A percentile compares a stretch with the other conserved stretches of the same genome.
phyloP scores from a whole-genome alignment of 495 filamentous ascomycete genomes.

The Endocarpon pusillum region DNA sequence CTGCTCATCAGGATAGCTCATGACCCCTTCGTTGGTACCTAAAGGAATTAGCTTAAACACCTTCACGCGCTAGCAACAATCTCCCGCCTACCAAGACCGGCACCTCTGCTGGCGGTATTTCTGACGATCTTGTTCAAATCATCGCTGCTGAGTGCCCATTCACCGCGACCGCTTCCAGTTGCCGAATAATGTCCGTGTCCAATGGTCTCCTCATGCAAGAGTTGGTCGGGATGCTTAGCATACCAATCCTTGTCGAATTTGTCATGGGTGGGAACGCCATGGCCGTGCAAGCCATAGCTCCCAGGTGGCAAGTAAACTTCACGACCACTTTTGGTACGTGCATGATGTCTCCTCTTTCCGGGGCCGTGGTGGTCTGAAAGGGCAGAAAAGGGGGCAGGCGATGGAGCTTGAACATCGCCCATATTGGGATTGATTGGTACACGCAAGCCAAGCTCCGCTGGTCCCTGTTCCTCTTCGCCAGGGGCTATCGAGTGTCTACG shows the following conservation, averaged over 20 bases:
- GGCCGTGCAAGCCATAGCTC: slow-evolving; percentile 76
- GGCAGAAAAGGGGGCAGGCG: slow-evolving; percentile 44
- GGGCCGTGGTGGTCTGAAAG: slow-evolving; percentile 28
- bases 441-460: slow-evolving; percentile 74
- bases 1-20: slow-evolving; percentile 59
- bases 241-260: slow-evolving; percentile 79
- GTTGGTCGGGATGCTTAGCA: slow-evolving; percentile 69
- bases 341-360: slow-evolving; percentile 45
- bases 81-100: slow-evolving; percentile 43
- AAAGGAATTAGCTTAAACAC: slow-evolving; percentile 3
- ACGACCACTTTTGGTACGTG: slow-evolving; percentile 42
- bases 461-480: slow-evolving; percentile 61
- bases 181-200: slow-evolving; percentile 41
- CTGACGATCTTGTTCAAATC: slow-evolving; percentile 83
- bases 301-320: slow-evolving; percentile 49
- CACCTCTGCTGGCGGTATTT: slow-evolving; percentile 45
- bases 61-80: slow-evolving; percentile 5
- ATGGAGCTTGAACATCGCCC: slow-evolving; percentile 92
- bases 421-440: slow-evolving; percentile 91
- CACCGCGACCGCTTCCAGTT: slow-evolving; percentile 46
- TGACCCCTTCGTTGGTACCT: slow-evolving; percentile 32
- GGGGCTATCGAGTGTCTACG: slow-evolving; percentile 28
- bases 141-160: slow-evolving; percentile 80
- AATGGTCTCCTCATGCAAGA: slow-evolving; percentile 48
- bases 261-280: slow-evolving; percentile 49